Conservation (phyloP, 345 rosid genomes). For the Corchorus capsularis region DNA sequence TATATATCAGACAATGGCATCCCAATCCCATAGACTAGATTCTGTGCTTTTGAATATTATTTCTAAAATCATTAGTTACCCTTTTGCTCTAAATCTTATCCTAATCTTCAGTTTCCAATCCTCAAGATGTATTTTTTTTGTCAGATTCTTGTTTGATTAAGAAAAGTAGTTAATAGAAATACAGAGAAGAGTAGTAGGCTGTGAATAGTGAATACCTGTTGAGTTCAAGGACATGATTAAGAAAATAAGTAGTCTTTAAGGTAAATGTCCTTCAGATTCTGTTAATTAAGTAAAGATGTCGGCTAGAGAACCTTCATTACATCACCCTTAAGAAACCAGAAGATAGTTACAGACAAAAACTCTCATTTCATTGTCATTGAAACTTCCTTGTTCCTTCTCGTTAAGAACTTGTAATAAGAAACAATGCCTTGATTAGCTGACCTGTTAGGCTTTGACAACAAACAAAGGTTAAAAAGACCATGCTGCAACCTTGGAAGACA, state of each 20-base stretch:
- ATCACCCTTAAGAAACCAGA: too few species aligned
- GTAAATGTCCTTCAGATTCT: too few species aligned
- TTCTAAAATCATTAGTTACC: constrained; percentile 3
- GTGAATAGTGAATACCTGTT: too few species aligned
- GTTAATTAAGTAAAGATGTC: too few species aligned
- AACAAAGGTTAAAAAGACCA: not conserved
- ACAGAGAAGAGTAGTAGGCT: not conserved
- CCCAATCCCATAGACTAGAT: not conserved
- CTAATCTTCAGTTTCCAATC: not conserved
- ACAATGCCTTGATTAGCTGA: constrained; percentile 3
- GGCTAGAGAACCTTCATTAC: too few species aligned
- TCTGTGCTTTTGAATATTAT: not conserved
- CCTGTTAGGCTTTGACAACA: not conserved
- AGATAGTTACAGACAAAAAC: too few species aligned
- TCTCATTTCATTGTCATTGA: too few species aligned
- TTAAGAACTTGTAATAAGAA: not conserved
- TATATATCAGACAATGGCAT: constrained; percentile 7
- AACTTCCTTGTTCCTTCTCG: not conserved
- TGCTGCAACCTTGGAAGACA: constrained; percentile 25
- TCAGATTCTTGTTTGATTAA: constrained; percentile 4
- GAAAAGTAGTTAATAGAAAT: not conserved
- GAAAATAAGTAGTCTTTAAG: too few species aligned
- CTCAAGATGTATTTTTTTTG: not conserved
- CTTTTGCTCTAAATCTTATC: constrained; percentile 5
- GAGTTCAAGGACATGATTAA: too few species aligned